Conservation (phyloP, 768 basidiomycete genomes). For the Kwoniella sp. region DNA sequence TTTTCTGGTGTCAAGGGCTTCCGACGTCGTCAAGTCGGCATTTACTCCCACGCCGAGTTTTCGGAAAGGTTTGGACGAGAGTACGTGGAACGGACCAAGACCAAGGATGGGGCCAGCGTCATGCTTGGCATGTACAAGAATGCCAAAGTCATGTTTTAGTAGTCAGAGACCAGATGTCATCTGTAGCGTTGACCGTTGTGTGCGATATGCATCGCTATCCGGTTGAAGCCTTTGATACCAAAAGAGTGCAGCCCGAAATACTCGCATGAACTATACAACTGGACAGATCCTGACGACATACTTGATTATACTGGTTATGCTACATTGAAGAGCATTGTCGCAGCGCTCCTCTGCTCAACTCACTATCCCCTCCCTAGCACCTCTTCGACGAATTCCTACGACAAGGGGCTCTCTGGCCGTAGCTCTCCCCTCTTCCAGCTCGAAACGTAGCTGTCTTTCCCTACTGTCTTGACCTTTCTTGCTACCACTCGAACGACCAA, state of each 20-base stretch:
- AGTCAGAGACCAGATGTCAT: too few species aligned
- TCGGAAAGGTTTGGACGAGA: slow-evolving; percentile 67
- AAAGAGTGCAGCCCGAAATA: too few species aligned
- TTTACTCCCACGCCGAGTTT: slow-evolving; percentile 86
- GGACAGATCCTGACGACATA: too few species aligned
- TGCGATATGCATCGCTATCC: too few species aligned
- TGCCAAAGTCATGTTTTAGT: slow-evolving; percentile 81
- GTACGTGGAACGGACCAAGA: slow-evolving; percentile 59
- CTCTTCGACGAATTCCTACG: slow-evolving; percentile 12
- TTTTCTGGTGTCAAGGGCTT: slow-evolving; percentile 71
- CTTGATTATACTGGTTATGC: too few species aligned
- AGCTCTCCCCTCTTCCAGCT: slow-evolving; percentile 1
- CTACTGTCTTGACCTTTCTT: not conserved
- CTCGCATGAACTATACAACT: too few species aligned
- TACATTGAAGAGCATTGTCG: not conserved
- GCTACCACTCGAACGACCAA: not conserved
- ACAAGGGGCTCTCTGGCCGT: slow-evolving; percentile 8
- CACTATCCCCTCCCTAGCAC: slow-evolving; percentile 1
- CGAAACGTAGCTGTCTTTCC: not conserved
- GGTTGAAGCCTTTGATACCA: too few species aligned
- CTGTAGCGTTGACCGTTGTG: too few species aligned
- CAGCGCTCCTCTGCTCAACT: not conserved
- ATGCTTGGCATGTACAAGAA: slow-evolving; percentile 86
- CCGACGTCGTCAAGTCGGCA: slow-evolving; percentile 69
- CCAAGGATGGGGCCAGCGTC: slow-evolving; percentile 81